Evolutionary conservation across 164 flowering plant species (phyloP).

Genomic region (Tetracentron sinense): DNA sequence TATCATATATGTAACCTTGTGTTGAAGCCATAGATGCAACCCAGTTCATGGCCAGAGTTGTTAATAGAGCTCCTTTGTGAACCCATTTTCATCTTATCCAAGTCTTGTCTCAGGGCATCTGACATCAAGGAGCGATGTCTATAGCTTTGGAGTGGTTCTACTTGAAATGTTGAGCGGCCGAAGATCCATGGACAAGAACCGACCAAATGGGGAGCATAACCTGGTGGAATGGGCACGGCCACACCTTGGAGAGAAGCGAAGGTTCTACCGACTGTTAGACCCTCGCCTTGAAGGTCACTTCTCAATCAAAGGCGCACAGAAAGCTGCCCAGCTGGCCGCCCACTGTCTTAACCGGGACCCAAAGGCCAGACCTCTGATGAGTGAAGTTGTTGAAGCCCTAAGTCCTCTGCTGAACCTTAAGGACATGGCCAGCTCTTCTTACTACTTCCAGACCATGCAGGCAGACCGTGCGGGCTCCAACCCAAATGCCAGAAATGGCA

Average conservation of each 20-base stretch:
- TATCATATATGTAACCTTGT: too few species aligned
- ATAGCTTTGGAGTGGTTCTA: too few species aligned
- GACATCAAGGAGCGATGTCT: slow-evolving; percentile 21
- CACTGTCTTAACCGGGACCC: slow-evolving; percentile 22
- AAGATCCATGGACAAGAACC: too few species aligned
- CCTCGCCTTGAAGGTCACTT: too few species aligned
- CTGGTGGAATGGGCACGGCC: slow-evolving; percentile 23
- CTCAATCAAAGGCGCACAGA: slow-evolving; percentile 20
- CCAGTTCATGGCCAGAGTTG: too few species aligned
- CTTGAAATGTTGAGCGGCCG: slow-evolving; percentile 21
- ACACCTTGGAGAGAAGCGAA: slow-evolving; percentile 12
- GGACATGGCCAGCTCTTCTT: slow-evolving; percentile 20
- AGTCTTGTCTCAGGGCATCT: slow-evolving; percentile 23
- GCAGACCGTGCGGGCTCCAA: slow-evolving; percentile 3
- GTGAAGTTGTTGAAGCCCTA: too few species aligned
- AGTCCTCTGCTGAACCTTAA: slow-evolving; percentile 16
- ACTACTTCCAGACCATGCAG: slow-evolving; percentile 20
- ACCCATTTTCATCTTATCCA: too few species aligned
- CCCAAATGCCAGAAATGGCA: not conserved
- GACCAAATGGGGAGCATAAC: slow-evolving; percentile 20
- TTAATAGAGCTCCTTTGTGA: too few species aligned
- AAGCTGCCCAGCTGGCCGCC: slow-evolving; percentile 17
- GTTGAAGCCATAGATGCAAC: too few species aligned
- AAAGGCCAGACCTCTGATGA: slow-evolving; percentile 17
- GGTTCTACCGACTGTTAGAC: too few species aligned